Base-by-base conservation (phyloP, 768 basidiomycete species). In the Lepiota brunneoincarnata region DNA sequence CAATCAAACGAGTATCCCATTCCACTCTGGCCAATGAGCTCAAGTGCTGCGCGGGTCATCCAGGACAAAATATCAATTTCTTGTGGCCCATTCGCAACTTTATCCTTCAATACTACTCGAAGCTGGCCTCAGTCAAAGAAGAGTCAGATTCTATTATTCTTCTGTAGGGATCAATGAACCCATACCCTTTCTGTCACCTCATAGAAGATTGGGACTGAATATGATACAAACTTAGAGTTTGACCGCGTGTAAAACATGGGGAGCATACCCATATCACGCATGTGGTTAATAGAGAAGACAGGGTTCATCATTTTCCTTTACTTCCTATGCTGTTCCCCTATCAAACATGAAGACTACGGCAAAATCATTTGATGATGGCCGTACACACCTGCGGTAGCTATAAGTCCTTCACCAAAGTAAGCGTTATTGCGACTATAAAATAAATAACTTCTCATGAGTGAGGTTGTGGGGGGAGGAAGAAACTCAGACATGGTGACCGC, bases 11-110 rank as follows among this genome's bases (percentile, higher is more conserved):
- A 73, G 45, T 68, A 66, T 11, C 74, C 74, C 14, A 80, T 63
- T 1, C 77, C 76, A 24, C 72, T 73, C 63, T 76, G 75, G 6
- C 75, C 77, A 35, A 81, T 71, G 40, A 78, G 64, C 49, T 80
- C 77, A n/a, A 79, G 66, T 12, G 78, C 75, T 12, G 72, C 69
- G 12, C 78, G 69, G 15, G 71, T 57, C 63, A 70, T 67, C 72
- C 72, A 74, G 6, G 62, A 51, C 3, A 65, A 45, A n/a, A 72
- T 38, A 47, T 74, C 69, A 28, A 73, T 57, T 66, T 72, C 55
- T n/a, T 34, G 58, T 14, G 69, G 61, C 3, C 67, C 67, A 17
- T 62, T 45, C 15, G 57, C 51, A 20, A 68, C 62, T 57, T 63
- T 65, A 2, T 47, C 42, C 23, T 48, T 43, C 4, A 72, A 43